Evolutionary conservation across 495 filamentous ascomycete species (phyloP).

Genomic region (Antarctomyces pellizariae): DNA sequence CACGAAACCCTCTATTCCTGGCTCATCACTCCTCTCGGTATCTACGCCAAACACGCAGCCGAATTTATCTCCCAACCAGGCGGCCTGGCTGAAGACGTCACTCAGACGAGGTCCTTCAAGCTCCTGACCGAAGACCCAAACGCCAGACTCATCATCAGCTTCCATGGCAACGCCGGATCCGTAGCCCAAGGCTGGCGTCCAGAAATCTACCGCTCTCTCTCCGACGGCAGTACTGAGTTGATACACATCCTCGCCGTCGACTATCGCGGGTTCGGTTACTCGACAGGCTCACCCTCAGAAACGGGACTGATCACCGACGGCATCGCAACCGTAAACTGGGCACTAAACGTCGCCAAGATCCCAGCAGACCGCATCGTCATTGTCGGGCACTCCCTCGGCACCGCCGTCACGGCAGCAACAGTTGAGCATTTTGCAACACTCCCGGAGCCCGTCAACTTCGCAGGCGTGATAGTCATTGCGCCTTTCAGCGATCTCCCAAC

Average conservation of each 20-base stretch:
- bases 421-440: constrained; percentile 44
- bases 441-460: constrained; percentile 27
- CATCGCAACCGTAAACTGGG: constrained; percentile 44
- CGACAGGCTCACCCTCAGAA: constrained; percentile 61
- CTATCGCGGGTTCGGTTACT: constrained; percentile 77
- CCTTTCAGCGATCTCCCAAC: constrained; percentile 52
- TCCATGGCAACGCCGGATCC: constrained; percentile 35
- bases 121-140: constrained; percentile 39
- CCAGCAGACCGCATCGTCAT: constrained; percentile 50
- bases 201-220: constrained; percentile 36
- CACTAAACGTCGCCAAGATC: constrained; percentile 35
- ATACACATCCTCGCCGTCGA: constrained; percentile 48
- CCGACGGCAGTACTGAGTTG: constrained; percentile 27
- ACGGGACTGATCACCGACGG: constrained; percentile 64
- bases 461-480: constrained; percentile 51
- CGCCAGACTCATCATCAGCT: constrained; percentile 33
- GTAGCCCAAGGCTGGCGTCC: constrained; percentile 38
- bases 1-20: constrained; percentile 39
- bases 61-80: constrained; percentile 23
- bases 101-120: constrained; percentile 27
- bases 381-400: constrained; percentile 76
- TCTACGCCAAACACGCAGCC: constrained; percentile 33
- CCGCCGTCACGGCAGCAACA: constrained; percentile 52
- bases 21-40: constrained; percentile 44
- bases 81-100: constrained; percentile 30